Base-by-base conservation (phyloP, 768 basidiomycete species). In the Tricholoma terreum region DNA sequence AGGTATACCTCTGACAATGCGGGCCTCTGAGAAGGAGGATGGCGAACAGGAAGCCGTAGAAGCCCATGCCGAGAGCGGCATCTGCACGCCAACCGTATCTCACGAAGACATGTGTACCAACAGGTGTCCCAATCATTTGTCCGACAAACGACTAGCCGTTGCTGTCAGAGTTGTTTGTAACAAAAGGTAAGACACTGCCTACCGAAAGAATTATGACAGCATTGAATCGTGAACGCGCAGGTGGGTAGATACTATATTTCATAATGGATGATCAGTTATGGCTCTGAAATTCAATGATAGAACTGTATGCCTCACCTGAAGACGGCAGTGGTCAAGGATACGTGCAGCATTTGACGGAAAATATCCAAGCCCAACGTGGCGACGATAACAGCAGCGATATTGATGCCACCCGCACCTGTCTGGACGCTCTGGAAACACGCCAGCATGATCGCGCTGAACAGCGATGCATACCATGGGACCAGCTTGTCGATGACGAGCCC, bases 71-170 rank as follows among this genome's bases (percentile, higher is more conserved):
- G 9, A 90, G 73, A 30, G 76, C 77, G 0, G 88, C 85, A 3
- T 80, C 80, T 0, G 88, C 78, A 30, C 83, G 77, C 89, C 89
- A 92, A 15, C 91, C 92, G 61, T 81, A 73, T 10, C 74, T 63
- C 27, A 86, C 77, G 71, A 90, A 94, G 4, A 93, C 79, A 24
- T 80, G 67, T 0, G 89, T 87, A 31, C 89, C 86, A 1, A 86
- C 85, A 0, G 87, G 78, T 0, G 90, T 92, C 12, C 92, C 92
- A 69, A 89, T 84, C 9, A 92, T 86, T 74, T 92, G 90, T 0
- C 91, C 91, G 22, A 89, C 77, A 69, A 90, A 90, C 27, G 86
- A 71, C 79, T 80, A 15, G 10, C 9, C 10, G 3, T 14, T 30
- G 17, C 4, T 31, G n/a, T 40, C 14, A 30, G 24, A 5, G 0